These are phyloP conservation scores for Aspergillus sp. DNA, from an alignment of 2,329 filamentous ascomycete species.

Conservation along the genomic window DNA sequence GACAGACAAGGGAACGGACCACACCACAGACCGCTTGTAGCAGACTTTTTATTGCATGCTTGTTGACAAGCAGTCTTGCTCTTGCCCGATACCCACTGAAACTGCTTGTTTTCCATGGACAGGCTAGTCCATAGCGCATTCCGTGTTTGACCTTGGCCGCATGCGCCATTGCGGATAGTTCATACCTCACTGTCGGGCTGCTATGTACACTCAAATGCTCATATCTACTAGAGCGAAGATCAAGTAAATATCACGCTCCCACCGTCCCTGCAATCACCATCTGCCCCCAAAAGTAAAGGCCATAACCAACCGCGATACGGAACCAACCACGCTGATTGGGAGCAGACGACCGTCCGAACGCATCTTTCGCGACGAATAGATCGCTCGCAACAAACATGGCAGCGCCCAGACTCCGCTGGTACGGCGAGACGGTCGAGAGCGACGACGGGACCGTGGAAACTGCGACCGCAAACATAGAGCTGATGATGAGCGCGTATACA, in stretches of 20 bases:
- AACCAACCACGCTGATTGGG: conserved; percentile 13
- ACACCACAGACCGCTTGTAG: too few species aligned
- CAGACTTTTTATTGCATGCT: too few species aligned
- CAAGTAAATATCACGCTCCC: neutral
- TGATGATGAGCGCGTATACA: conserved; percentile 25
- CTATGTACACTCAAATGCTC: neutral
- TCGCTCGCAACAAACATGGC: conserved; percentile 31
- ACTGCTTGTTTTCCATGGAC: too few species aligned
- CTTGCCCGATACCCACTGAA: too few species aligned
- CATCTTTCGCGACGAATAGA: conserved; percentile 30
- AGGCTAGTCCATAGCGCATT: too few species aligned
- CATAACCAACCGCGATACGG: conserved; percentile 18
- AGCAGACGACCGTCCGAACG: conserved; percentile 19
- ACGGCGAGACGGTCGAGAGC: conserved; percentile 6
- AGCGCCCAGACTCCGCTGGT: conserved; percentile 25
- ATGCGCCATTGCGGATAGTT: too few species aligned
- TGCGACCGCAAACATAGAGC: conserved; percentile 26
- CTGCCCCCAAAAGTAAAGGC: conserved; percentile 29
- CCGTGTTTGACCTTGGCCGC: too few species aligned
- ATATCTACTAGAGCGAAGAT: neutral
- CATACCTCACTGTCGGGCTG: too few species aligned
- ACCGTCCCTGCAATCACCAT: conserved; percentile 21
- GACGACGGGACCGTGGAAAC: conserved; percentile 15
- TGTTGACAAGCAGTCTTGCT: too few species aligned
- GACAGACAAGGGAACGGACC: too few species aligned